Evolutionary conservation across 1,139 yeast species (phyloP), one percentile per base, ranked within the genome.

Genomic region (Arxiozyma slooffiae): DNA sequence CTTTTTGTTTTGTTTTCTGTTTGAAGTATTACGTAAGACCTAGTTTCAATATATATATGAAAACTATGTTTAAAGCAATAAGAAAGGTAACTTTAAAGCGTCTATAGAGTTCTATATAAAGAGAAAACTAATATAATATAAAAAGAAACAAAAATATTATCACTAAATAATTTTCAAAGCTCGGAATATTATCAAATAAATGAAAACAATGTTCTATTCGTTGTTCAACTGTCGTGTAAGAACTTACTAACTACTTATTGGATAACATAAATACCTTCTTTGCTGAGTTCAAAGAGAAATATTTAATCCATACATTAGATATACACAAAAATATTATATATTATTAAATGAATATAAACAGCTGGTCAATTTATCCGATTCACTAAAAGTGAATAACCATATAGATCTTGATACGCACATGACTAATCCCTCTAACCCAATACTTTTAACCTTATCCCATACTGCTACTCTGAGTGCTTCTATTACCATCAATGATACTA

Each of bases 261-360:
- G 45, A 42, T 30, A 34, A 24, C 24, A 26, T 21, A 18, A 30
- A 21, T 37, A 52, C 49, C 39, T 55, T 53, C 36, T 46, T 61
- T 39, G 62, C 59, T 36, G 62, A 59, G 41, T 60, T 60, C 20
- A 59, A 60, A 50, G 64, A 61, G 48, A 63, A 60, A 49, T 63
- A 59, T 8, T 38, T 45, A 24, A 18, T 38, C 2, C 38, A 38
- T 26, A 24, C 47, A 14, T 4, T 45, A 18, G 11, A 11, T 26
- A 26, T 45, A 24, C 16, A 42, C 24, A 26, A 34, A 7, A 30
- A 42, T 20, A 42, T 34, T 24, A 38, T n/a, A 4, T 42, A 30
- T 11, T 16, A 30, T 30, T 14, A 4, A 14, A 30, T 30, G 5
- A 24, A n/a, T n/a, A n/a, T n/a, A 20, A 24, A 38, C n/a, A 18